Conservation (phyloP, 1,284 basidiomycete species). For the Pascua guehoae region DNA sequence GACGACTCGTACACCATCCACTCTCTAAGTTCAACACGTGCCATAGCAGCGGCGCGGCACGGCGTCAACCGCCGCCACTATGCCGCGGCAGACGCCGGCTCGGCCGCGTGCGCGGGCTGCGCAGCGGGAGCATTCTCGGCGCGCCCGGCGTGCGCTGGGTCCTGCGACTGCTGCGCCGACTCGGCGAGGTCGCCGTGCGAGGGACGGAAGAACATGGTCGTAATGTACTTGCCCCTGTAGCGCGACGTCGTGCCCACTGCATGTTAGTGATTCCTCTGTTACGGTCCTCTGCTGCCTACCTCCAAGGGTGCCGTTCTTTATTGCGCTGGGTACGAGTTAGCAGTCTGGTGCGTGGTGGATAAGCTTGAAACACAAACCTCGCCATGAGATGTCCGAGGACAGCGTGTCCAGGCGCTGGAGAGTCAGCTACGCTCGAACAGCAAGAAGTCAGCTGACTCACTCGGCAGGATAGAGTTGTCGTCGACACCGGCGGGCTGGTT, state of each 20-base stretch:
- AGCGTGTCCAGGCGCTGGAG: constrained; percentile 58
- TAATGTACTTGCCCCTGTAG: constrained; percentile 85
- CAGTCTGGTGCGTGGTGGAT: too few relatives aligned
- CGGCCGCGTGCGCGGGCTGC: background rate
- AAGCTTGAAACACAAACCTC: background rate
- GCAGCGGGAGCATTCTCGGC: constrained; percentile 1
- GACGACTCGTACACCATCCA: background rate
- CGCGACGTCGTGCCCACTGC: constrained; percentile 82
- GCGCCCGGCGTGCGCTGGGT: background rate
- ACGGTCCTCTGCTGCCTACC: too few relatives aligned
- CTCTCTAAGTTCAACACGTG: background rate
- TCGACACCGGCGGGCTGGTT: constrained; percentile 55
- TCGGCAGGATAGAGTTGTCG: constrained; percentile 83
- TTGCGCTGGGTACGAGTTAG: constrained; percentile 55
- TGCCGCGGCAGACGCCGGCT: background rate
- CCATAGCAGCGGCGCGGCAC: too few relatives aligned
- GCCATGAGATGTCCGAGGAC: constrained; percentile 95
- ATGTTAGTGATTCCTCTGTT: too few relatives aligned
- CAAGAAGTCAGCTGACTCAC: background rate
- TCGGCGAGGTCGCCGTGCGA: constrained; percentile 3
- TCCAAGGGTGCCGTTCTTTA: constrained; percentile 81
- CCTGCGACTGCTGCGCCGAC: too few relatives aligned
- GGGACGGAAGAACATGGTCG: constrained; percentile 58
- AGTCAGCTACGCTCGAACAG: too few relatives aligned
- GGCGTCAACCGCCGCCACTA: too few relatives aligned